phyloP scores from a whole-genome alignment of 352 stramenopile genomes.

The Globisporangium apiculatum region DNA sequence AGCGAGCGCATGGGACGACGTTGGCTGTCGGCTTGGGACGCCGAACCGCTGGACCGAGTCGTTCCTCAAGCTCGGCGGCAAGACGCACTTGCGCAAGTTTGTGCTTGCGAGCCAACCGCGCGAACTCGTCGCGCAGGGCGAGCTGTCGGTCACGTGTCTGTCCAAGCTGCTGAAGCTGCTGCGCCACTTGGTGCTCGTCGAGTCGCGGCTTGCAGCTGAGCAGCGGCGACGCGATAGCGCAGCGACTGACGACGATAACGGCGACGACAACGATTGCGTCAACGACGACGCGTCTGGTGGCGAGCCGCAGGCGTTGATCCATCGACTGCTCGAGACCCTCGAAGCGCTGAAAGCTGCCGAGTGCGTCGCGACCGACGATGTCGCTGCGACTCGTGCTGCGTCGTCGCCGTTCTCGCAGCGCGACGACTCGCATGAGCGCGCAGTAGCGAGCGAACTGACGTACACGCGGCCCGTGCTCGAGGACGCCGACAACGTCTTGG shows the following conservation, averaged over 20 bases:
- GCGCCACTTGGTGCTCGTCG: conserved; percentile 58
- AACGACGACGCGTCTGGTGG: conserved; percentile 1
- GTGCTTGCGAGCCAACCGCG: conserved; percentile 30
- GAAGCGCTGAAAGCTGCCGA: conserved; percentile 24
- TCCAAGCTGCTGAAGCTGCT: conserved; percentile 66
- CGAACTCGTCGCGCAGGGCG: conserved; percentile 31
- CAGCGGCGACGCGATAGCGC: not conserved
- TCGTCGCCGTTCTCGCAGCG: not conserved
- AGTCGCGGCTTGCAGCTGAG: conserved; percentile 19
- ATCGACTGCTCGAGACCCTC: conserved; percentile 35
- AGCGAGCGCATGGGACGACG: conserved; percentile 14
- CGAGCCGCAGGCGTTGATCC: conserved; percentile 27
- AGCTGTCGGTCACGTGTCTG: conserved; percentile 54
- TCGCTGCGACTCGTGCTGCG: no score
- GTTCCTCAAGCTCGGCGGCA: conserved; percentile 61
- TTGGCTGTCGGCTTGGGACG: conserved; percentile 18
- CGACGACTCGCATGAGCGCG: not conserved
- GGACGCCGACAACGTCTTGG: conserved; percentile 38
- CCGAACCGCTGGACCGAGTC: conserved; percentile 55
- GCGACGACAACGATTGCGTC: conserved; percentile 19
- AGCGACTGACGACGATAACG: not conserved
- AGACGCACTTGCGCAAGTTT: conserved; percentile 43
- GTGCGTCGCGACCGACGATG: not conserved
- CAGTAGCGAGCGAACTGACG: conserved; percentile 21
- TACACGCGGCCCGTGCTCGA: conserved; percentile 32